Percentiles rank a stretch among this genome's conserved stretches.
These are phyloP conservation scores for Pneumocystis oryctolagi DNA, from an alignment of 1,139 yeast species.

Conservation along the genomic window DNA sequence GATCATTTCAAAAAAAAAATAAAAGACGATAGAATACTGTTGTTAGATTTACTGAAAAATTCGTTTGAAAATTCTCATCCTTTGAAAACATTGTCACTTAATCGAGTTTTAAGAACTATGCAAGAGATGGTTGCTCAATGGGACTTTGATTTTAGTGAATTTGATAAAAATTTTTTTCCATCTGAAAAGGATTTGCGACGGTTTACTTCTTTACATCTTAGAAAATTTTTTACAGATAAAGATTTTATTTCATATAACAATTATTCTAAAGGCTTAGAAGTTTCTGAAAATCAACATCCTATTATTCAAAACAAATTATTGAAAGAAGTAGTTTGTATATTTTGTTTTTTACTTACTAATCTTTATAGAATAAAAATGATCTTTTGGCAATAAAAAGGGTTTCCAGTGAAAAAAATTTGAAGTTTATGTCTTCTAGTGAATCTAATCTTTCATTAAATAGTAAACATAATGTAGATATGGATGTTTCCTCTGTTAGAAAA, in stretches of 20 bases:
- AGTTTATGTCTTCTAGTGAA: not conserved
- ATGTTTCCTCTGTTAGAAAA: not conserved
- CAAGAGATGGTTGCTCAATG: slow-evolving; percentile 77
- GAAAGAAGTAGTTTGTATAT: not conserved
- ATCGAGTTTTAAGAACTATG: slow-evolving; percentile 50
- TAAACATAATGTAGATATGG: not conserved
- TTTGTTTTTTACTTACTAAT: not conserved
- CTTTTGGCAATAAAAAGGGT: not conserved
- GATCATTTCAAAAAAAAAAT: slow-evolving; percentile 43
- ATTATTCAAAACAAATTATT: not conserved
- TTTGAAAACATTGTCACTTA: slow-evolving; percentile 54
- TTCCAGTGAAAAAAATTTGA: not conserved
- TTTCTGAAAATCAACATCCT: not conserved
- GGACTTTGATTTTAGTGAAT: slow-evolving; percentile 76
- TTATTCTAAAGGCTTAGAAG: not conserved
- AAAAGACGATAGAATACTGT: slow-evolving; percentile 35
- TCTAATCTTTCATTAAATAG: not conserved
- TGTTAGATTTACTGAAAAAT: slow-evolving; percentile 35
- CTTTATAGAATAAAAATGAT: not conserved
- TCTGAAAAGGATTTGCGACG: slow-evolving; percentile 87
- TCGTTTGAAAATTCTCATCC: slow-evolving; percentile 46
- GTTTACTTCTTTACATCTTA: slow-evolving; percentile 77
- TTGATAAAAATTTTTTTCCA: slow-evolving; percentile 67
- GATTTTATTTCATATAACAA: slow-evolving; percentile 6
- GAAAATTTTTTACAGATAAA: slow-evolving; percentile 48